A percentile compares a stretch with the other conserved stretches of the same genome.
Evolutionary conservation across 805 yeast species (phyloP).

Genomic region (Teunomyces tritomae): DNA sequence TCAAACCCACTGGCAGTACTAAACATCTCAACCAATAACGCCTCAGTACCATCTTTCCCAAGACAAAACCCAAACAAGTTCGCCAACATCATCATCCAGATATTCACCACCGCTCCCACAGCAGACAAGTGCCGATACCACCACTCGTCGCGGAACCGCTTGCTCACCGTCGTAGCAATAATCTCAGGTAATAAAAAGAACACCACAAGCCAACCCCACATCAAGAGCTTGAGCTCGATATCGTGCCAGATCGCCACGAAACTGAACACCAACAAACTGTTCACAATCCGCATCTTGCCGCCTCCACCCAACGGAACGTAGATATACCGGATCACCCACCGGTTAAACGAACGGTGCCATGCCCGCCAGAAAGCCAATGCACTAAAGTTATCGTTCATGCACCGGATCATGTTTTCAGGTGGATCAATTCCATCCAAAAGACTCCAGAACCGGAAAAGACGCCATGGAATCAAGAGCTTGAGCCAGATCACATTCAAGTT

Average conservation of each 20-base stretch:
- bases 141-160: conserved; percentile 43
- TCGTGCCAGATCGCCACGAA: conserved; percentile 99
- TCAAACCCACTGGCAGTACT: conserved; percentile 65
- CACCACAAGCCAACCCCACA: conserved; percentile 97
- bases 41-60: conserved; percentile 79
- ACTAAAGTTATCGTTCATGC: conserved; percentile 91
- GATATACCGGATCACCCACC: conserved; percentile 85
- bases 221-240: conserved; percentile 74
- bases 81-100: conserved; percentile 98
- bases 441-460: conserved; percentile 91
- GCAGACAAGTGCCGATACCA: conserved; percentile 86
- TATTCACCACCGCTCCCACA: conserved; percentile 80
- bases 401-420: conserved; percentile 96
- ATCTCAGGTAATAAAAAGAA: conserved; percentile 86
- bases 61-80: conserved; percentile 92
- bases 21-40: conserved; percentile 67
- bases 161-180: conserved; percentile 48
- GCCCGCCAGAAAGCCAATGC: conserved; percentile 98
- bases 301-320: conserved; percentile 91
- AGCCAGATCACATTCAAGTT: conserved; percentile 91
- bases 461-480: conserved; percentile 92
- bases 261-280: conserved; percentile 81
- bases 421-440: conserved; percentile 91
- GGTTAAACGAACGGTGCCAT: conserved; percentile 94
- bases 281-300: conserved; percentile 62